Evolutionary conservation across 352 stramenopile species (phyloP), one percentile per base, ranked within the genome.

Genomic region (Globisporangium megalacanthum): DNA sequence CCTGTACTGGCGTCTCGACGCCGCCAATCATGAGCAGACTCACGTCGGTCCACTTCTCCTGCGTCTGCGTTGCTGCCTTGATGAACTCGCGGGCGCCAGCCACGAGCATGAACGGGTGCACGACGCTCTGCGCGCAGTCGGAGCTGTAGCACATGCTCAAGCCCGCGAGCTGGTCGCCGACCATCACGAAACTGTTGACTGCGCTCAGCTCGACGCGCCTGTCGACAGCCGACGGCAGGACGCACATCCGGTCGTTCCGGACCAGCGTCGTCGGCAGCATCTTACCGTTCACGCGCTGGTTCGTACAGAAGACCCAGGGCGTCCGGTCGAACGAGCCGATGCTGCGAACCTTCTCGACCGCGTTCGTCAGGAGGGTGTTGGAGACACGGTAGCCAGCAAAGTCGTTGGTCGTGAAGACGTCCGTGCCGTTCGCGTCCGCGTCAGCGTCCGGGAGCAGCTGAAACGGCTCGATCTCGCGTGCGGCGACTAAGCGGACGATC

Each of bases 151-250:
- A 60, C 19, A 66, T 35, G 45, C 60, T 69, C n/a, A 75, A 36
- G 4, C 57, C 68, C 5, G 65, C 61, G 35, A 75, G 64, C 49
- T 75, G 62, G 37, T 56, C 54, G 15, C 61, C 64, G 1, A 75
- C 49, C 15, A 70, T 20, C 10, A 70, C 61, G 52, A 75, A 72
- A 22, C 57, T 61, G 36, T 74, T 58, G 36, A 37, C 45, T 4
- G 62, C 47, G 29, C 50, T 54, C 14, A 62, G 33, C n/a, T 22
- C n/a, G 3, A 45, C 47, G 3, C 64, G 67, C 13, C 65, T 55
- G 52, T 58, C 36, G 3, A 69, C 37, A 4, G 49, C 36, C 31
- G 47, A 41, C 11, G 60, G 49, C 11, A 69, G 52, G 2, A 60
- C 54, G 49, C 67, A 71, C 31, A 69, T 54, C 48, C 70, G 56